phyloP scores from a whole-genome alignment of 345 rosid species.

The Hibiscus mutabilis region DNA sequence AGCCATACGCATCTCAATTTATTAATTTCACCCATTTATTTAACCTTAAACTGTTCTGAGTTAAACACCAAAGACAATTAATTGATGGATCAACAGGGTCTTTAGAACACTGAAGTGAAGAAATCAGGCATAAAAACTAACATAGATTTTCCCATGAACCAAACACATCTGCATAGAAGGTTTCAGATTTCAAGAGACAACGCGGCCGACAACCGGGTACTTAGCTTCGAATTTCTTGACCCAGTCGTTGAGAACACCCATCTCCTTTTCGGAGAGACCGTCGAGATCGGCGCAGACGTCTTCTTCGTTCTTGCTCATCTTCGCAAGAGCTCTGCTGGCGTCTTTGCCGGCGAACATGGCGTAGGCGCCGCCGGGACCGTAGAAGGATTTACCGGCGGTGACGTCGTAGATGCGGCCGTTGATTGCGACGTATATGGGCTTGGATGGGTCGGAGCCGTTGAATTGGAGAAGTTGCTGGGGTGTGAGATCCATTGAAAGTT shows the following conservation, averaged over 20 bases:
- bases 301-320: conserved; percentile 90
- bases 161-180: neutral
- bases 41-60: neutral
- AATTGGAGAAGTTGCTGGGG: conserved; percentile 51
- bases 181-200: conserved; percentile 23
- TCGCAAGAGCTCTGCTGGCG: conserved; percentile 71
- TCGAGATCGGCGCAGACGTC: conserved; percentile 57
- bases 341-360: conserved; percentile 77
- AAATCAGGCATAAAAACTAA: neutral
- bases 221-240: conserved; percentile 83
- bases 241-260: conserved; percentile 68
- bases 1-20: neutral
- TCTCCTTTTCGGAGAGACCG: conserved; percentile 74
- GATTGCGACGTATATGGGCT: conserved; percentile 82
- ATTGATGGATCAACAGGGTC: neutral
- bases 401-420: conserved; percentile 76
- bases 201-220: conserved; percentile 78
- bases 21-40: neutral
- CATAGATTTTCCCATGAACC: neutral
- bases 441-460: conserved; percentile 64
- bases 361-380: conserved; percentile 76
- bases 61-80: neutral
- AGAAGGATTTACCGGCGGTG: conserved; percentile 67
- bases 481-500: conserved; percentile 60
- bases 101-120: neutral